phyloP scores from a whole-genome alignment of 2,329 filamentous ascomycete species.

The Geoglossum cookeanum region DNA sequence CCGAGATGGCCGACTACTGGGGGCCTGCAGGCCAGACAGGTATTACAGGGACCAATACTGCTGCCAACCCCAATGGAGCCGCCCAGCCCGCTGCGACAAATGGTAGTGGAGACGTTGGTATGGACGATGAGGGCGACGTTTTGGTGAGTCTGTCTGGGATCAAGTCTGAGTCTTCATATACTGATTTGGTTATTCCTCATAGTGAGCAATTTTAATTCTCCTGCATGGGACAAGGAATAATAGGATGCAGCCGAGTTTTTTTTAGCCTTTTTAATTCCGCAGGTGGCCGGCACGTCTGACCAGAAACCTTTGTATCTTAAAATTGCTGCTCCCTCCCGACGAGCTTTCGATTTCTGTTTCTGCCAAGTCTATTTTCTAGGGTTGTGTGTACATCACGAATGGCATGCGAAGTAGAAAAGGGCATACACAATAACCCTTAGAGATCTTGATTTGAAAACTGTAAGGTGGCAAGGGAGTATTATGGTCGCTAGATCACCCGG shows the following conservation, averaged over 20 bases:
- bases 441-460: not conserved
- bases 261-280: not conserved
- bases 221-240: not conserved
- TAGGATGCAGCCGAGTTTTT: not conserved
- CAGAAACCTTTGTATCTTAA: not conserved
- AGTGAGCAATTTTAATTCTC: not conserved
- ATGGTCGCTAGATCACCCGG: too few relatives aligned
- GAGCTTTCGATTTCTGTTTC: not conserved
- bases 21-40: slow-evolving; percentile 26
- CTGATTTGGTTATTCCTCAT: not conserved
- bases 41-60: slow-evolving; percentile 22
- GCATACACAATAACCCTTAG: not conserved
- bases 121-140: slow-evolving; percentile 38
- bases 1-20: slow-evolving; percentile 96
- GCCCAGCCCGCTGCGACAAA: slow-evolving; percentile 24
- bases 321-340: not conserved
- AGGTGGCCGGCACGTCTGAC: not conserved
- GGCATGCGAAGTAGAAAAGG: not conserved
- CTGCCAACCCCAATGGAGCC: slow-evolving; percentile 23
- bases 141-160: slow-evolving; percentile 14
- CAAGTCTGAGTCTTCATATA: not conserved
- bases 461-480: not conserved
- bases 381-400: not conserved
- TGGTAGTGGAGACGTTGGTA: slow-evolving; percentile 31
- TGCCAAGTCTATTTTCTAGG: not conserved